Evolutionary conservation across 2,329 filamentous ascomycete species (phyloP), one percentile per base, ranked within the genome.

Genomic region (Colletotrichum salicis): DNA sequence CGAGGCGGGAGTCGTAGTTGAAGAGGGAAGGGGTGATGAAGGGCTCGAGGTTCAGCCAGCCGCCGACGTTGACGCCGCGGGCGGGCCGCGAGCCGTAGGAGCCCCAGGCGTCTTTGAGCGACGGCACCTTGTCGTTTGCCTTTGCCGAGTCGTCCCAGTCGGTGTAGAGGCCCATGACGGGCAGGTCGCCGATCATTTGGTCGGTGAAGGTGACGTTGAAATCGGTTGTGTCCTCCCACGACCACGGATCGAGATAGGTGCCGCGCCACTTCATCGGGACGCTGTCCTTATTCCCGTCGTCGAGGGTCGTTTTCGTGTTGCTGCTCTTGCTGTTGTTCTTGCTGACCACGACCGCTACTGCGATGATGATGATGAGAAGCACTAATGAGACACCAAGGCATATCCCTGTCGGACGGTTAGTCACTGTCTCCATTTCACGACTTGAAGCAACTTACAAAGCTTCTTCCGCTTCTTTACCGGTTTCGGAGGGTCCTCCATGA

Each of bases 11-110:
- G 79, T 92, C 94, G 73, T 88, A 88, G 73, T 90, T 84, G 83
- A 99, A 99, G 31, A 97, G 87, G 0, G 95, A 98, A 0, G 96
- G 96, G 4, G 94, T 96, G 79, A 99, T 98, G 80, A 97, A 98
- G 0, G 96, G 96, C 78, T 99, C 96, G 13, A 99, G 84, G 3
- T 93, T 93, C 1, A 99, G 88, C 96, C 96, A 99, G 13, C 96
- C 96, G 62, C 96, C 96, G 1, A 98, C 80, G 77, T 97, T 98
- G 45, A 98, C 94, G 1, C 96, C 96, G 7, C 96, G 90, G 29
- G 97, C 94, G 2, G 95, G 95, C 66, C 87, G 91, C 27, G 89
- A 90, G 2, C 91, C 89, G 77, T 98, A 99, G 2, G 92, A 85
- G 7, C 90, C 90, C 88, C 96, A 98, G 1, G 86, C 77, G 72